phyloP scores from a whole-genome alignment of 768 basidiomycete species.

The Naganishia vishniacii region DNA sequence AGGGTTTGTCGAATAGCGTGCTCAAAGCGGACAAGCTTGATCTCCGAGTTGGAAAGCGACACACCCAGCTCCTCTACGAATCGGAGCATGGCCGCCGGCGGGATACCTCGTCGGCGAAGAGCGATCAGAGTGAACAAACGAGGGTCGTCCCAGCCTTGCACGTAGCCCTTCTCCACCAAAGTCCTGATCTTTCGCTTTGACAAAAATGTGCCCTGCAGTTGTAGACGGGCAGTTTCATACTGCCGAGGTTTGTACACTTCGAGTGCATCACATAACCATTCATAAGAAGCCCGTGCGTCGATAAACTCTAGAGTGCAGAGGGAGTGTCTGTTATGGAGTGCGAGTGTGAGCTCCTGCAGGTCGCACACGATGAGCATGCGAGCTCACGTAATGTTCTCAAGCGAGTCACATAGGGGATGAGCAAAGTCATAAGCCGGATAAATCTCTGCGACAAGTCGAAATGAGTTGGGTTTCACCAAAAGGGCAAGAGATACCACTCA shows the following conservation, averaged over 20 bases:
- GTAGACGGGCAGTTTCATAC: slow-evolving; percentile 91
- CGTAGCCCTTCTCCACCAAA: slow-evolving; percentile 76
- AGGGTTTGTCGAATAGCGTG: slow-evolving; percentile 81
- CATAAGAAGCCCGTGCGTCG: slow-evolving; percentile 90
- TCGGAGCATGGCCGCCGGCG: slow-evolving; percentile 88
- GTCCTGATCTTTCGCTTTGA: slow-evolving; percentile 91
- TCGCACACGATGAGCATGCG: too few species aligned
- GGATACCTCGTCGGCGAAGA: slow-evolving; percentile 85
- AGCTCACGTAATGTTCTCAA: slow-evolving; percentile 96
- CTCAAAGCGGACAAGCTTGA: slow-evolving; percentile 84
- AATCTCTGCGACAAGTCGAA: slow-evolving; percentile 51
- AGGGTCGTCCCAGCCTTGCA: slow-evolving; percentile 94
- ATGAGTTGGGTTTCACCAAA: too few species aligned
- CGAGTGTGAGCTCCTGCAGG: background rate
- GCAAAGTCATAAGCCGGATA: slow-evolving; percentile 99
- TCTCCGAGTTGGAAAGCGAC: slow-evolving; percentile 73
- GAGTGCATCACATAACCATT: slow-evolving; percentile 98
- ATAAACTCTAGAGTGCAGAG: slow-evolving; percentile 95
- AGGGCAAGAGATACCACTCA: slow-evolving; percentile 33
- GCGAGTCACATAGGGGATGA: slow-evolving; percentile 94
- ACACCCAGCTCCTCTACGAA: slow-evolving; percentile 95
- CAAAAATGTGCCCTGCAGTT: slow-evolving; percentile 87
- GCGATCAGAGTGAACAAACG: slow-evolving; percentile 95
- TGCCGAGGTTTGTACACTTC: slow-evolving; percentile 95
- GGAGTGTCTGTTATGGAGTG: slow-evolving; percentile 67